Evolutionary conservation across 2,329 filamentous ascomycete genomes (phyloP).

Genomic region (Alternaria sp.): DNA sequence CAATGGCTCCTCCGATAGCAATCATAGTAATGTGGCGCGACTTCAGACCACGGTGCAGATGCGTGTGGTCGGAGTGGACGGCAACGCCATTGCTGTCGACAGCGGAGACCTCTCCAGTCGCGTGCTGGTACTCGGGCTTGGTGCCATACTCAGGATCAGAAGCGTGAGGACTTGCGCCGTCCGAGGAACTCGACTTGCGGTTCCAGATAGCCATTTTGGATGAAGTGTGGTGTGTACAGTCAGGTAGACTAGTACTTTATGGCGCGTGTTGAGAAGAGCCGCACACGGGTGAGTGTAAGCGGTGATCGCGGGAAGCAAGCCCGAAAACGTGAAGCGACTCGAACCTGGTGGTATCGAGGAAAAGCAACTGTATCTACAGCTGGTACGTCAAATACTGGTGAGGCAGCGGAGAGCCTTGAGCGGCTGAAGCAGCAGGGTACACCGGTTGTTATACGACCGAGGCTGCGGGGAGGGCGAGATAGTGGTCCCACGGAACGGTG

Average conservation of each 20-base stretch:
- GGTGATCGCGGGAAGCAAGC: constrained; percentile 10
- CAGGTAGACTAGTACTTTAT: constrained; percentile 8
- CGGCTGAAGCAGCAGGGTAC: constrained; percentile 14
- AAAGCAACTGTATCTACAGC: constrained; percentile 1
- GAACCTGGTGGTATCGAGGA: not conserved
- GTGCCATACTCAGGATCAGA: constrained; percentile 31
- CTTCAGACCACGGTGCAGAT: constrained; percentile 60
- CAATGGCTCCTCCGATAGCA: constrained; percentile 77
- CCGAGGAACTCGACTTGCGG: constrained; percentile 36
- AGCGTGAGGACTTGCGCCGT: constrained; percentile 31
- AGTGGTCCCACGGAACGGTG: constrained; percentile 11
- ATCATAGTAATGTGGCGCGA: constrained; percentile 67
- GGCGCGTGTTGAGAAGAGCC: constrained; percentile 5
- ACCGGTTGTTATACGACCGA: constrained; percentile 29
- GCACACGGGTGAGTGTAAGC: constrained; percentile 10
- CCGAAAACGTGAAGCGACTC: constrained; percentile 6
- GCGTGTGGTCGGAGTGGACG: constrained; percentile 34
- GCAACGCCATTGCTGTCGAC: constrained; percentile 34
- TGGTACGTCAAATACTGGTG: constrained; percentile 19
- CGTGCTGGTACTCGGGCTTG: constrained; percentile 16
- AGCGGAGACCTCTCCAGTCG: constrained; percentile 20
- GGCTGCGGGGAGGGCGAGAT: constrained; percentile 18
- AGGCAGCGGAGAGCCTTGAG: constrained; percentile 27
- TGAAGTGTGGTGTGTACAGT: not conserved
- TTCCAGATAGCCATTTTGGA: constrained; percentile 38